phyloP scores from a whole-genome alignment of 1,139 yeast genomes.

The Nakaseomyces glabratus region DNA sequence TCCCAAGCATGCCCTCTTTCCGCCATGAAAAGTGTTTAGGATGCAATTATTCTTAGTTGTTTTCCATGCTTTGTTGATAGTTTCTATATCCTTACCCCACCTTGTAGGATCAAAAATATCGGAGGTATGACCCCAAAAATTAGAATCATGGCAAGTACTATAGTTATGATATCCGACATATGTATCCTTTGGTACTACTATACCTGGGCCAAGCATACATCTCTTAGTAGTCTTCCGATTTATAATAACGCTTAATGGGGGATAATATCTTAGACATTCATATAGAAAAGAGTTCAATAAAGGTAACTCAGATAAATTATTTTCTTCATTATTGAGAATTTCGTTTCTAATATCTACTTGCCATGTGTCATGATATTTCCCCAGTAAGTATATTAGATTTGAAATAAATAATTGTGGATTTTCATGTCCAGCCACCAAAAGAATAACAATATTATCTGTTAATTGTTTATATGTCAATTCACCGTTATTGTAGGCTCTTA shows the following conservation, averaged over 20 bases:
- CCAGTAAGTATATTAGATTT: slow-evolving; percentile 41
- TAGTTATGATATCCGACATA: slow-evolving; percentile 52
- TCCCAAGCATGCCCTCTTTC: slow-evolving; percentile 54
- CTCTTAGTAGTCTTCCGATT: slow-evolving; percentile 40
- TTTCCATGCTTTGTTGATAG: slow-evolving; percentile 36
- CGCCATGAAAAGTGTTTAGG: slow-evolving; percentile 52
- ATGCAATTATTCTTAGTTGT: slow-evolving; percentile 39
- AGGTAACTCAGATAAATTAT: slow-evolving; percentile 23
- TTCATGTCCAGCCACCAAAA: slow-evolving; percentile 56
- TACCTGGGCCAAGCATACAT: slow-evolving; percentile 36
- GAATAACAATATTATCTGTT: slow-evolving; percentile 48
- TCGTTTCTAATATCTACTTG: slow-evolving; percentile 36
- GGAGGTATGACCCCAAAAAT: slow-evolving; percentile 45
- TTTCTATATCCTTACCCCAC: slow-evolving; percentile 43
- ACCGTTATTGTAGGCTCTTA: slow-evolving; percentile 35
- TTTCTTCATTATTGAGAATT: slow-evolving; percentile 10
- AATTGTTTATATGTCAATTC: slow-evolving; percentile 40
- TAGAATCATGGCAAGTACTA: slow-evolving; percentile 44
- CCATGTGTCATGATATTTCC: slow-evolving; percentile 33
- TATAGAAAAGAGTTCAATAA: slow-evolving; percentile 36
- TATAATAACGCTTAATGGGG: slow-evolving; percentile 52
- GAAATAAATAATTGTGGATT: slow-evolving; percentile 49
- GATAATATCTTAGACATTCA: slow-evolving; percentile 46
- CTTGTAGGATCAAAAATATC: slow-evolving; percentile 44
- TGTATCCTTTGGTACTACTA: slow-evolving; percentile 44